These are phyloP conservation scores for Termitomyces sp. DNA, from an alignment of 1,284 basidiomycete species.

Conservation along the genomic window DNA sequence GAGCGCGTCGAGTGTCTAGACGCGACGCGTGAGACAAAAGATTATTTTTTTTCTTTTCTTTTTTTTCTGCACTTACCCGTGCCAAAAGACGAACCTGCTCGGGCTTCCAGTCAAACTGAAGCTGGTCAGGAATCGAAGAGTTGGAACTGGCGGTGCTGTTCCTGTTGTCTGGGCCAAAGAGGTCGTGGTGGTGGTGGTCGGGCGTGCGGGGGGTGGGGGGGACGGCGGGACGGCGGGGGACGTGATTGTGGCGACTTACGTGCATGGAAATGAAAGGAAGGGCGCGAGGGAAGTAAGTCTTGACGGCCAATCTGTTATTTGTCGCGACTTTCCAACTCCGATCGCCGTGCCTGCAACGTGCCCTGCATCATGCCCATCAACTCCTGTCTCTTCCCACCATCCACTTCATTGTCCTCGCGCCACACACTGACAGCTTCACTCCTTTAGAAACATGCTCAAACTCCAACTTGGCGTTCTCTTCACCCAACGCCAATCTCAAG, in stretches of 20 bases:
- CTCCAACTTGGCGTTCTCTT: too few species aligned
- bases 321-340: constrained; percentile 16
- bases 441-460: too few species aligned
- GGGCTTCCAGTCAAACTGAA: constrained; percentile 66
- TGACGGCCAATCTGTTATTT: constrained; percentile 14
- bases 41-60: too few species aligned
- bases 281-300: background rate
- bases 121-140: constrained; percentile 67
- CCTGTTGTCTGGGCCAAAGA: constrained; percentile 51
- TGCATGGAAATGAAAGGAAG: constrained; percentile 21
- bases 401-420: background rate
- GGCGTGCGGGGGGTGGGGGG: constrained; percentile 52
- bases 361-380: constrained; percentile 25
- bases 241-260: constrained; percentile 19
- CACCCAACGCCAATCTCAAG: too few species aligned
- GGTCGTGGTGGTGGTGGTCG: constrained; percentile 34
- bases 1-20: constrained; percentile 72
- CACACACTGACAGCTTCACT: background rate
- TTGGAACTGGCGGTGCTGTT: constrained; percentile 80
- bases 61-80: constrained; percentile 42
- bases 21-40: background rate
- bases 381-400: too few species aligned
- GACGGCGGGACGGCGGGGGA: constrained; percentile 13
- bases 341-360: constrained; percentile 26
- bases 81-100: constrained; percentile 64